Evolutionary conservation across 2,329 filamentous ascomycete species (phyloP).

Genomic region (Magnaporthiopsis rhizophila): DNA sequence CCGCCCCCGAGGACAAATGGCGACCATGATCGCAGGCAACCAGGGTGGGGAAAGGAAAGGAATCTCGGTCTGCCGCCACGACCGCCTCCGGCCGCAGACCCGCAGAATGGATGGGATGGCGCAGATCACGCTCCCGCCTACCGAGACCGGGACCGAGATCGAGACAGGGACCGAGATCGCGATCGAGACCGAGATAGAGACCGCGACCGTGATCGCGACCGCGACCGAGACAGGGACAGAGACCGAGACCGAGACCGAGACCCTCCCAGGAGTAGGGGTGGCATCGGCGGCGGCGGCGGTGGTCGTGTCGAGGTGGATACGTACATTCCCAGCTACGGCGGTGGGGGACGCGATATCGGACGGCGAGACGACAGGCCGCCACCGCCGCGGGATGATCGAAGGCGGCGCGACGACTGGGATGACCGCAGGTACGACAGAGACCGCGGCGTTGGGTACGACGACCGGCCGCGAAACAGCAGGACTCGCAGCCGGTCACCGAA

Average conservation of each 20-base stretch:
- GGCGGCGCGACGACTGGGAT: constrained; percentile 32
- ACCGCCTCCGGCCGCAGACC: constrained; percentile 38
- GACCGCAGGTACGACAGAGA: constrained; percentile 26
- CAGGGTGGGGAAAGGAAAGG: constrained; percentile 48
- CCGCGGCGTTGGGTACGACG: constrained; percentile 21
- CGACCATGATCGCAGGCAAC: constrained; percentile 29
- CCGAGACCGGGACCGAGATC: constrained; percentile 4
- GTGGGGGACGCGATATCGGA: constrained; percentile 9
- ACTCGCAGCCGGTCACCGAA: constrained; percentile 37
- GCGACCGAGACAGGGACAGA: constrained; percentile 16
- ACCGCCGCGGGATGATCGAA: constrained; percentile 28
- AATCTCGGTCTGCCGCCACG: constrained; percentile 36
- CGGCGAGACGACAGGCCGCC: constrained; percentile 11
- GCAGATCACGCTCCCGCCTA: constrained; percentile 15
- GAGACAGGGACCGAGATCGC: constrained; percentile 15
- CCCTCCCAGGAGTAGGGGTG: constrained; percentile 21
- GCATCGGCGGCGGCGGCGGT: constrained; percentile 16
- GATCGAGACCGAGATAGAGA: constrained; percentile 13
- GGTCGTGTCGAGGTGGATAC: constrained; percentile 32
- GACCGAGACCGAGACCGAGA: constrained; percentile 14
- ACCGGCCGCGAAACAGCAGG: constrained; percentile 29
- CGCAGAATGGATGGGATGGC: constrained; percentile 27
- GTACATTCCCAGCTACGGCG: constrained; percentile 41
- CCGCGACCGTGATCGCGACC: constrained; percentile 2
- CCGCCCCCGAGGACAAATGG: constrained; percentile 25